A percentile compares a stretch with the other conserved stretches of the same genome.
Conservation (phyloP, 345 rosid species). For the Sonneratia caseolaris region DNA sequence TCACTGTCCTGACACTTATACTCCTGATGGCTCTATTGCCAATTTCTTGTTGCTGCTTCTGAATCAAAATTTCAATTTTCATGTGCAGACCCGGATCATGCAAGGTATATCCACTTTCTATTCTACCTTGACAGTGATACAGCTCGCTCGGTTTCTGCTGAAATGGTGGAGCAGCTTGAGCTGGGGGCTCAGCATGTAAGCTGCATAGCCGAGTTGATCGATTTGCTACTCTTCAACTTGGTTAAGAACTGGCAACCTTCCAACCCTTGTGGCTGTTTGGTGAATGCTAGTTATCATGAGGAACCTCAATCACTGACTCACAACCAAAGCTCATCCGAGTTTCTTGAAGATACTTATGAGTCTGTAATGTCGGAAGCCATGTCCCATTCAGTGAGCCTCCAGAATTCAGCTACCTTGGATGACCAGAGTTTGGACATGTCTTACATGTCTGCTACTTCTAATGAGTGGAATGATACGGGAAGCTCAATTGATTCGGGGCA, state of each 20-base stretch:
- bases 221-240: constrained; percentile 50
- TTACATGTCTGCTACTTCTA: constrained; percentile 31
- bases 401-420: constrained; percentile 11
- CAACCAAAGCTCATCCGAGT: constrained; percentile 16
- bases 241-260: constrained; percentile 45
- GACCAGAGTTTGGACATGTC: constrained; percentile 30
- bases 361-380: constrained; percentile 14
- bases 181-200: constrained; percentile 56
- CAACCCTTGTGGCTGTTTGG: constrained; percentile 33
- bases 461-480: constrained; percentile 22
- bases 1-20: not conserved
- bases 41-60: not conserved
- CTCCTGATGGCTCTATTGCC: not conserved
- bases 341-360: constrained; percentile 17
- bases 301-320: constrained; percentile 15
- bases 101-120: constrained; percentile 68
- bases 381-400: constrained; percentile 8
- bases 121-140: constrained; percentile 79
- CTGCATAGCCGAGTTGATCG: constrained; percentile 73
- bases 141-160: constrained; percentile 66
- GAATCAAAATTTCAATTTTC: not conserved
- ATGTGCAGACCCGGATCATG: constrained; percentile 63
- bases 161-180: constrained; percentile 92
- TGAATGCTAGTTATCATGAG: constrained; percentile 20
- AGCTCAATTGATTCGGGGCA: constrained; percentile 15